phyloP scores from a whole-genome alignment of 129 eudicot species.

The Chrysanthemum makinoi region DNA sequence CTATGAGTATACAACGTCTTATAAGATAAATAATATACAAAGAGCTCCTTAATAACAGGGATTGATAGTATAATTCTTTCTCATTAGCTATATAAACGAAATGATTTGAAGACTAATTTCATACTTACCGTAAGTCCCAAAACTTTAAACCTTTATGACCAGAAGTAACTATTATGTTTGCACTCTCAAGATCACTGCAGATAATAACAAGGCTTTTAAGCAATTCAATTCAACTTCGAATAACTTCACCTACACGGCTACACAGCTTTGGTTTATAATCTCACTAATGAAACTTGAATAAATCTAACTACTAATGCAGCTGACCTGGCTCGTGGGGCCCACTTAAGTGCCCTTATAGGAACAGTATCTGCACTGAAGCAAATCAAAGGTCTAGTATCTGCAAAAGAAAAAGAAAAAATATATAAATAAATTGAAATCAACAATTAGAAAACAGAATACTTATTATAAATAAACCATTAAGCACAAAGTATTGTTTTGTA shows the following conservation, averaged over 20 bases:
- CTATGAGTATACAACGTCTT: no score
- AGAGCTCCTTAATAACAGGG: no score
- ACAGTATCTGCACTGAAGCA: conserved; percentile 85
- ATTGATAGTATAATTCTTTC: no score
- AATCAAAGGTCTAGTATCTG: conserved; percentile 90
- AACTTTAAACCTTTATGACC: conserved; percentile 78
- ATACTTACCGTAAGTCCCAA: conserved; percentile 90
- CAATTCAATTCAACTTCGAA: background rate
- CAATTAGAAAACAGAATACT: conserved; percentile 2
- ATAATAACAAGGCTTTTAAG: conserved; percentile 6
- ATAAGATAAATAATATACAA: no score
- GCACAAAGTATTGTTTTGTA: background rate
- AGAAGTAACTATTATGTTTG: conserved; percentile 66
- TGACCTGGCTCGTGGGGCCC: conserved; percentile 90
- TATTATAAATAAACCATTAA: conserved; percentile 7
- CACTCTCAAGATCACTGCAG: conserved; percentile 77
- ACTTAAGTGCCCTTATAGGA: conserved; percentile 84
- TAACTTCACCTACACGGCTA: background rate
- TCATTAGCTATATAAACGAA: background rate
- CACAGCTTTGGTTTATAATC: background rate
- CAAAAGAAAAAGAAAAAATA: conserved; percentile 22
- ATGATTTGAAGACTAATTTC: background rate
- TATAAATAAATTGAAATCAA: background rate
- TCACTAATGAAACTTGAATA: background rate
- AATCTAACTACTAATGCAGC: conserved; percentile 12